These are phyloP conservation scores for Pichia exigua DNA, from an alignment of 805 yeast species.

Conservation along the genomic window DNA sequence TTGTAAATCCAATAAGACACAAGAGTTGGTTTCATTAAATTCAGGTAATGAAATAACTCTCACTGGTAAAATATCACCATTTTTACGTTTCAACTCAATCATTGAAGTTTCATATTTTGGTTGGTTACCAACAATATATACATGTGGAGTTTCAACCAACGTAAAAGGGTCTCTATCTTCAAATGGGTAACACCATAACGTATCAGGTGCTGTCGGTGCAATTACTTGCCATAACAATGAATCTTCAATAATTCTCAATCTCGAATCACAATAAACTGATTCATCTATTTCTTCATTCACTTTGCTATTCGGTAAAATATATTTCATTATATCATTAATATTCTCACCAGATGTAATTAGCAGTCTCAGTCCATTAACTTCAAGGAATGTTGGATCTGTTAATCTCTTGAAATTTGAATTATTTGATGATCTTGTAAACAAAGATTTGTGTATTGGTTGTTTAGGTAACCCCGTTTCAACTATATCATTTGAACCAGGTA, in stretches of 20 bases:
- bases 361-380: constrained; percentile 46
- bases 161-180: constrained; percentile 72
- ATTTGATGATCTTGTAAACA: constrained; percentile 40
- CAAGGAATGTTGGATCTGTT: constrained; percentile 73
- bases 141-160: constrained; percentile 74
- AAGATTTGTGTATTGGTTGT: constrained; percentile 75
- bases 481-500: constrained; percentile 87
- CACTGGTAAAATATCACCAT: constrained; percentile 27
- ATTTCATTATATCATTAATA: constrained; percentile 67
- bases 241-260: constrained; percentile 53
- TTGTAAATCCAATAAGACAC: constrained; percentile 53
- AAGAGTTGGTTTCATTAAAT: constrained; percentile 56
- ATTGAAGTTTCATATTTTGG: constrained; percentile 44
- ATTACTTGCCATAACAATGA: constrained; percentile 79
- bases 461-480: constrained; percentile 83
- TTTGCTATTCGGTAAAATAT: constrained; percentile 38
- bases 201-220: constrained; percentile 94
- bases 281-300: constrained; percentile 20
- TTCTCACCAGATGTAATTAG: constrained; percentile 84
- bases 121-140: constrained; percentile 83
- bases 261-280: constrained; percentile 24
- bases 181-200: constrained; percentile 84
- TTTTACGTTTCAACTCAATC: constrained; percentile 30
- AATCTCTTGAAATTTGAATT: constrained; percentile 33
- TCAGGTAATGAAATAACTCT: constrained; percentile 62